Evolutionary conservation across 2,329 filamentous ascomycete species (phyloP).

Genomic region (Cercospora beticola): DNA sequence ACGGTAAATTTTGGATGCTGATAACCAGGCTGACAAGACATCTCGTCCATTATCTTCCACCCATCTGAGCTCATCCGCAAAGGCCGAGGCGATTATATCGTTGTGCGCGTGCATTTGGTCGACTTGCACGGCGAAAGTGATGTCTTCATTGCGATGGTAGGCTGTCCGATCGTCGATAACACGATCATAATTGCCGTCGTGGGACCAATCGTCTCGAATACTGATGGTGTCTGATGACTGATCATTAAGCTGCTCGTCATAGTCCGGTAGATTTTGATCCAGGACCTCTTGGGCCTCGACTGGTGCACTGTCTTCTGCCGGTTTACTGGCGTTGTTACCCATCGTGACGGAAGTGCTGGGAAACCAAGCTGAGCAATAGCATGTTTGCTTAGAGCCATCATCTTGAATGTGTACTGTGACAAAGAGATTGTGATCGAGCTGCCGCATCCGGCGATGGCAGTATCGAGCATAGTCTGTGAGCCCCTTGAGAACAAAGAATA

Average conservation of each 20-base stretch:
- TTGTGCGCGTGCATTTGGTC: not conserved
- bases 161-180: too few relatives aligned
- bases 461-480: not conserved
- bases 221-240: not conserved
- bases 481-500: conserved; percentile 2
- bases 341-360: not conserved
- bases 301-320: not conserved
- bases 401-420: not conserved
- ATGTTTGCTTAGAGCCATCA: not conserved
- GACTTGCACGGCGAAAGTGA: not conserved
- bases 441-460: conserved; percentile 6
- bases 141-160: too few relatives aligned
- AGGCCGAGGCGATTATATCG: not conserved
- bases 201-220: not conserved
- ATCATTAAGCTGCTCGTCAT: not conserved
- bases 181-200: not conserved
- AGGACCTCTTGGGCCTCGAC: not conserved
- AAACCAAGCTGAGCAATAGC: not conserved
- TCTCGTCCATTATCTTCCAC: not conserved
- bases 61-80: not conserved
- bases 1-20: not conserved
- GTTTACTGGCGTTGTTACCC: not conserved
- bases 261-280: not conserved
- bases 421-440: conserved; percentile 4
- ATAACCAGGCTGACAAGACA: conserved; percentile 6